These are phyloP conservation scores for Perkinsus marinus DNA, from an alignment of 169 alveolate genomes.

Conservation along the genomic window DNA sequence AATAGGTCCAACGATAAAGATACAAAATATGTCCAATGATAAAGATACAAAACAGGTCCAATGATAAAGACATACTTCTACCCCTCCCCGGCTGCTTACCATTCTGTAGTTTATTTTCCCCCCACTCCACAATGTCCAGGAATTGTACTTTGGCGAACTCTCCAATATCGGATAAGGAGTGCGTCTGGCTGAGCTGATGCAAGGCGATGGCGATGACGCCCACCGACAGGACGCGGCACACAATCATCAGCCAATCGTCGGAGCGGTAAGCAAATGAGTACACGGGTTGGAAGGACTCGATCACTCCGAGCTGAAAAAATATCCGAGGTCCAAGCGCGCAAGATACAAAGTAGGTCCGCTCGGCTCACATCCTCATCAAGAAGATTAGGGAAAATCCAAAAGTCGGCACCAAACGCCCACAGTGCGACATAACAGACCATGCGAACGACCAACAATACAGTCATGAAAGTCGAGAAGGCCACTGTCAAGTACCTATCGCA, in stretches of 20 bases:
- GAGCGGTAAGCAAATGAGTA: conserved; percentile 15
- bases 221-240: conserved; percentile 19
- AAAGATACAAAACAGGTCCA: too few species aligned
- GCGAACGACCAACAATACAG: conserved; percentile 11
- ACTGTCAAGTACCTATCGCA: conserved; percentile 14
- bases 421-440: conserved; percentile 12
- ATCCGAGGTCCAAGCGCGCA: background rate
- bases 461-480: conserved; percentile 20
- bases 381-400: conserved; percentile 28
- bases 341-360: background rate
- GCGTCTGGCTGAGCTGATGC: conserved; percentile 26
- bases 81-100: too few species aligned
- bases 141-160: conserved; percentile 28
- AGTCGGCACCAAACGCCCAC: conserved; percentile 29
- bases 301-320: conserved; percentile 11
- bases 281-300: conserved; percentile 27
- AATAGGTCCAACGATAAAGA: too few species aligned
- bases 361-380: conserved; percentile 16
- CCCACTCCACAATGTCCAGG: conserved; percentile 27
- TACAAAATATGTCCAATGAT: too few species aligned
- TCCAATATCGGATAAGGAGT: conserved; percentile 28
- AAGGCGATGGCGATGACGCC: conserved; percentile 22
- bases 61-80: too few species aligned
- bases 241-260: conserved; percentile 26
- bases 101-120: conserved; percentile 9